Base-by-base conservation (phyloP, 2,329 filamentous ascomycete genomes). In the Colletotrichum spinosum region DNA sequence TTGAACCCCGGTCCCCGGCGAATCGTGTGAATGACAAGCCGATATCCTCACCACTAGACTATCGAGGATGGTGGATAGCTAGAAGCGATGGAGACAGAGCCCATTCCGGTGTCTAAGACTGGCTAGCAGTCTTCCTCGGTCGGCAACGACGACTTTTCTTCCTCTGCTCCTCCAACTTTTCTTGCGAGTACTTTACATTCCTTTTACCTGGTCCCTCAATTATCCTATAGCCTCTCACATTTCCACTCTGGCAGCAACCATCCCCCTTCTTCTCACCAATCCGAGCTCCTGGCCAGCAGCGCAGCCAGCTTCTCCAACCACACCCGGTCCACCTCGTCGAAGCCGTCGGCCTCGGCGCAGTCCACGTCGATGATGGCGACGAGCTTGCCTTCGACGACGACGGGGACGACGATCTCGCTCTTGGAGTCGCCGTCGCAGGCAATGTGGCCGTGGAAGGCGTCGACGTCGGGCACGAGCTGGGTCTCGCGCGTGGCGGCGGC, bases 351-450 rank as follows among this genome's bases (percentile, higher is more conserved):
- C 41, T 84, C 86, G 1, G 89, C 87, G 73, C 92, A 95, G 76
- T 96, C 92, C 33, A 95, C 82, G 72, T 96, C 92, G 65, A 96
- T 92, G 68, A 95, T 92, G 2, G 88, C 92, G 25, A 92, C 88
- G 6, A 91, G 79, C 79, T 86, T 80, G 3, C 10, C 60, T 6
- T 15, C 38, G 7, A 72, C 74, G 6, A 91, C 69, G 67, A 95
- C 85, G 2, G 92, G 92, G 53, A 95, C 92, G 15, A 96, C 92
- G 74, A 96, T 90, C 81, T 96, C 92, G 74, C 92, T 94, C 79
- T 82, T 86, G 72, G 88, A 92, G 62, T 88, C 90, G 4, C 87
- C 86, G 76, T 96, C 92, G 75, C 92, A 95, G 9, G 92, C 92
- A 73, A 96, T 94, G 74, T 95, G 92, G 2, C 91, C 92, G 0